Base-by-base conservation (phyloP, 305 asterid genomes). In the Fraxinus paxiana region DNA sequence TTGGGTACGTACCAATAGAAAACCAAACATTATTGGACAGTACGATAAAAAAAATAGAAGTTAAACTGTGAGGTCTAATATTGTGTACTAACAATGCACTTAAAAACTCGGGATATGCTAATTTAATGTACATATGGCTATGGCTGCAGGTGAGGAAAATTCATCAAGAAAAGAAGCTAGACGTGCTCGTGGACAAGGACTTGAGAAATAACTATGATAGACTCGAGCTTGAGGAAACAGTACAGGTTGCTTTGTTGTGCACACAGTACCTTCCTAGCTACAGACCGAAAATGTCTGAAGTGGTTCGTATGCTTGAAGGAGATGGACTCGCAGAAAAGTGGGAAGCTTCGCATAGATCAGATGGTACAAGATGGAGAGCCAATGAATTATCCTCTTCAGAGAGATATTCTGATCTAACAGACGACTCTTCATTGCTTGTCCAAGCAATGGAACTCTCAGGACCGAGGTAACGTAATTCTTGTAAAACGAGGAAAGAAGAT, bases 381-480 rank as follows among this genome's bases (percentile, higher is more conserved):
- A 94, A 93, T 17, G 97, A 93, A 59, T 93, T 95, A 83, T 91
- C 97, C 4, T 88, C 97, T 48, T 93, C 98, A 0, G 97, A 91
- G 82, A 89, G 98, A 86, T 92, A 91, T 84, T 95, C 98, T 72
- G 97, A 95, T 87, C 98, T 92, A 71, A 93, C 98, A 0, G 98
- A 93, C 35, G 97, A 95, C 75, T 95, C 98, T 56, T 93, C 94
- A 1, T 81, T 93, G 90, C 93, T 93, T 54, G 93, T 92, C 37
- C 97, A 92, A 88, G 97, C 98, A 65, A 90, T 93, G 98, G 98
- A 95, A 76, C 98, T 95, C 83, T 95, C 98, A 5, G 98, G 98
- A 15, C 98, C 98, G n/a, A 86, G 98, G 83, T 95, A 88, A 91
- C 31, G 10, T 26, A 81, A 48, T 2, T 56, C 10, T 74, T 54